phyloP scores from a whole-genome alignment of 495 filamentous ascomycete species.

The Entonaema liquescens region DNA sequence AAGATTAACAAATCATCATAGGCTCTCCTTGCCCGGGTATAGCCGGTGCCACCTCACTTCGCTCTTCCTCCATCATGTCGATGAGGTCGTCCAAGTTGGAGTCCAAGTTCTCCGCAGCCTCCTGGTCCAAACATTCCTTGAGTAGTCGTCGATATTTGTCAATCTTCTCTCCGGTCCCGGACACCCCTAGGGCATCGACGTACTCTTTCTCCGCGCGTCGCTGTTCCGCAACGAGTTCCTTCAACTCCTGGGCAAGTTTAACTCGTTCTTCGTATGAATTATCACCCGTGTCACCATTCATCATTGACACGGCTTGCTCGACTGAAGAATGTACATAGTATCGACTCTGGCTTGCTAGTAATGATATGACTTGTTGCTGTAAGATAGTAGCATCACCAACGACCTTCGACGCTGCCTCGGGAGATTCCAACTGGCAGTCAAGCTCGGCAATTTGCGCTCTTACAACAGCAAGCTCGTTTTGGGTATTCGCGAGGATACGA shows the following conservation, averaged over 20 bases:
- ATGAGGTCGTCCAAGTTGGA: constrained; percentile 58
- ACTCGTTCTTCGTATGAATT: constrained; percentile 50
- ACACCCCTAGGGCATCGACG: constrained; percentile 55
- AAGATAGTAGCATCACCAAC: constrained; percentile 46
- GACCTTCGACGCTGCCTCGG: constrained; percentile 54
- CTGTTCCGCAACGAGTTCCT: constrained; percentile 49
- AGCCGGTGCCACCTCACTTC: constrained; percentile 30
- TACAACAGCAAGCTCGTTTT: constrained; percentile 62
- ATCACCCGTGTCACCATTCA: constrained; percentile 47
- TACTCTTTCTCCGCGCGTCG: constrained; percentile 55
- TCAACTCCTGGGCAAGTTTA: constrained; percentile 52
- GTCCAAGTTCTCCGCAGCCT: constrained; percentile 58
- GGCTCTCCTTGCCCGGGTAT: constrained; percentile 37
- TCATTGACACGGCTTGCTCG: constrained; percentile 45
- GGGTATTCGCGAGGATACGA: constrained; percentile 61
- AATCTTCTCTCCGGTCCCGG: constrained; percentile 58
- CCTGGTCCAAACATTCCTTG: constrained; percentile 54
- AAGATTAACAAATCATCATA: constrained; percentile 40
- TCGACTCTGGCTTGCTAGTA: constrained; percentile 53
- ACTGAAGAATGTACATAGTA: constrained; percentile 50
- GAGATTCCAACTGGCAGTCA: constrained; percentile 52
- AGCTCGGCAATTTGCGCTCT: constrained; percentile 60
- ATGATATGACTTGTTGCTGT: constrained; percentile 50
- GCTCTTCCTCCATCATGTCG: constrained; percentile 62
- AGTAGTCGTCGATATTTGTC: constrained; percentile 59